A percentile compares a stretch with the other conserved stretches of the same genome.
phyloP scores from a whole-genome alignment of 2,329 filamentous ascomycete genomes.

The Aspergillus vadensis region DNA sequence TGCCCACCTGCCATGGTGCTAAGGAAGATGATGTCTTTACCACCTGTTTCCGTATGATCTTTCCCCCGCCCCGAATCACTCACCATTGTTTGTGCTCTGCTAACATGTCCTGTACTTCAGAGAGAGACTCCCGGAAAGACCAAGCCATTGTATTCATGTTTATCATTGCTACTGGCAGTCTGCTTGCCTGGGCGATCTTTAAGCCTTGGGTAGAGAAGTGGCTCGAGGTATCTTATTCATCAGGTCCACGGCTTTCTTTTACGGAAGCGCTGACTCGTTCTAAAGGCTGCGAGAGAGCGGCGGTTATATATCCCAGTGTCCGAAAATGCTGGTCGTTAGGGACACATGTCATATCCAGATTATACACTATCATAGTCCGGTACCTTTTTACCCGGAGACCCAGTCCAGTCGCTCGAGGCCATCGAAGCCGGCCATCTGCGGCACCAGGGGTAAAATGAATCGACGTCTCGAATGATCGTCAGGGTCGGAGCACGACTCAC shows the following conservation, averaged over 20 bases:
- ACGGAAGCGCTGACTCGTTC: conserved; percentile 5
- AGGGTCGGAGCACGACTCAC: not conserved
- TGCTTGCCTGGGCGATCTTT: conserved; percentile 62
- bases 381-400: not conserved
- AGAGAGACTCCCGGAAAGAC: conserved; percentile 68
- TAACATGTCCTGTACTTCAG: conserved; percentile 35
- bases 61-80: not conserved
- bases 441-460: not conserved
- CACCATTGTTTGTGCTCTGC: not conserved
- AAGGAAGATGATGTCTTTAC: conserved; percentile 66
- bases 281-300: conserved; percentile 51
- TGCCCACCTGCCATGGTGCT: conserved; percentile 62
- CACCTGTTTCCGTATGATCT: conserved; percentile 61
- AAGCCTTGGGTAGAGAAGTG: conserved; percentile 62
- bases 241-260: not conserved
- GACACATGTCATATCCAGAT: not conserved
- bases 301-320: conserved; percentile 56
- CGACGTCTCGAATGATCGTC: not conserved
- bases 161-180: conserved; percentile 62
- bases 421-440: not conserved
- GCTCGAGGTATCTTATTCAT: conserved; percentile 47
- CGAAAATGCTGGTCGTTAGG: conserved; percentile 26
- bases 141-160: conserved; percentile 67
- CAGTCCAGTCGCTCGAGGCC: not conserved
- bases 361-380: not conserved